These are phyloP conservation scores for Garcileccinum viscosum DNA, from an alignment of 1,284 basidiomycete species.

Conservation along the genomic window DNA sequence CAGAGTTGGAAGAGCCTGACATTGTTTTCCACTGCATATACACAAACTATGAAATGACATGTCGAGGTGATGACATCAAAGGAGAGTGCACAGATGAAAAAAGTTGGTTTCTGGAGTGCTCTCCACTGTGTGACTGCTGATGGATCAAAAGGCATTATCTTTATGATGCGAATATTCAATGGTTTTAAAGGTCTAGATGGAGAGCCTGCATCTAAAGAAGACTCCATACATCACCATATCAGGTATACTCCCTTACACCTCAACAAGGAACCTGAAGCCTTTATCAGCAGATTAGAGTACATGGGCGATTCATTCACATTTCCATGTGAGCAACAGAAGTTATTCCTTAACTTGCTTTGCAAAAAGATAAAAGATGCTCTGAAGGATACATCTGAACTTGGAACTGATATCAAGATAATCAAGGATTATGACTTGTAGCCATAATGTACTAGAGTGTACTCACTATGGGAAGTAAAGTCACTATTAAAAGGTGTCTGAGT, in stretches of 20 bases:
- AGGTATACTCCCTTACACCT: conserved; percentile 70
- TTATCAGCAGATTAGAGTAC: conserved; percentile 63
- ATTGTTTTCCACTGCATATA: conserved; percentile 58
- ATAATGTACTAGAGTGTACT: conserved; percentile 13
- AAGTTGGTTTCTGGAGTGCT: conserved; percentile 42
- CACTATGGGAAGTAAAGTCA: too few relatives aligned
- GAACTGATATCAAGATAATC: conserved; percentile 36
- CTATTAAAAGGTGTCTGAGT: neutral
- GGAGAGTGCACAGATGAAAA: conserved; percentile 39
- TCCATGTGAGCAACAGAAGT: conserved; percentile 62
- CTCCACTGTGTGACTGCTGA: neutral
- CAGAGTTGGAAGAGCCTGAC: conserved; percentile 44
- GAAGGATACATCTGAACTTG: conserved; percentile 39
- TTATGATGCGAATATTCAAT: conserved; percentile 58
- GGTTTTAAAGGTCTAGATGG: conserved; percentile 41
- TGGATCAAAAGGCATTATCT: conserved; percentile 57
- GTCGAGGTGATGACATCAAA: conserved; percentile 35
- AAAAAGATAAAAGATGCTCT: conserved; percentile 51
- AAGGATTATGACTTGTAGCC: conserved; percentile 25
- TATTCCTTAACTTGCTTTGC: conserved; percentile 66
- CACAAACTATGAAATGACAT: conserved; percentile 48
- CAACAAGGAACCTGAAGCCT: conserved; percentile 61
- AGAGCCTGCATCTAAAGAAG: conserved; percentile 40
- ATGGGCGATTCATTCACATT: conserved; percentile 71
- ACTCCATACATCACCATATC: conserved; percentile 48